These are phyloP conservation scores for Microdochium bolleyi DNA, from an alignment of 2,329 filamentous ascomycete species.

Conservation along the genomic window DNA sequence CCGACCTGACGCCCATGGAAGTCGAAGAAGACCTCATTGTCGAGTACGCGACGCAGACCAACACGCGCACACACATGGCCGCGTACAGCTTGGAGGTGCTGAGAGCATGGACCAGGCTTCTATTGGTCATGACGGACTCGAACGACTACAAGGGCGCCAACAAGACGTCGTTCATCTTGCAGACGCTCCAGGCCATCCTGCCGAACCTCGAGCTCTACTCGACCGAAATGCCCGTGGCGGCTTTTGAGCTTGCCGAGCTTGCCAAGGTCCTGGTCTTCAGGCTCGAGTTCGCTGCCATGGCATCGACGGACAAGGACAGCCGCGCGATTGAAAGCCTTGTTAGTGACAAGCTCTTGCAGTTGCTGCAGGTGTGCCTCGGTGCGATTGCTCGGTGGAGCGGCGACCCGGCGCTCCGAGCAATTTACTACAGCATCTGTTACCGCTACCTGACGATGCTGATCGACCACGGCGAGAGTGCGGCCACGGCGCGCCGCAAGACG, in stretches of 20 bases:
- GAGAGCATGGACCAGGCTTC: constrained; percentile 74
- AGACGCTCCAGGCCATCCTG: constrained; percentile 78
- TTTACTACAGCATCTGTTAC: constrained; percentile 89
- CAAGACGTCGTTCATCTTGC: constrained; percentile 72
- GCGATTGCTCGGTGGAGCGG: constrained; percentile 70
- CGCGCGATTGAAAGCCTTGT: constrained; percentile 59
- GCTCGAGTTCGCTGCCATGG: constrained; percentile 47
- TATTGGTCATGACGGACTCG: constrained; percentile 75
- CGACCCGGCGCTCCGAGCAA: constrained; percentile 64
- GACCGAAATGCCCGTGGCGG: constrained; percentile 59
- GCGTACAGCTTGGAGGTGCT: constrained; percentile 58
- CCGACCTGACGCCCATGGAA: constrained; percentile 42
- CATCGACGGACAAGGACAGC: constrained; percentile 31
- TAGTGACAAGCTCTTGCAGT: constrained; percentile 81
- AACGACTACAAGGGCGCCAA: constrained; percentile 69
- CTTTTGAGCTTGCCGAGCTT: constrained; percentile 70
- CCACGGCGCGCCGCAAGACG: constrained; percentile 47
- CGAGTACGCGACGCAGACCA: constrained; percentile 53
- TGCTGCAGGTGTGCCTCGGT: constrained; percentile 80
- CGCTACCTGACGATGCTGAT: constrained; percentile 70
- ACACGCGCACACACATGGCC: constrained; percentile 12
- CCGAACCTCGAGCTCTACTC: constrained; percentile 79
- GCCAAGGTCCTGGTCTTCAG: constrained; percentile 65
- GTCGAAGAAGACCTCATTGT: constrained; percentile 53
- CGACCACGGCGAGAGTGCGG: constrained; percentile 39